Base-by-base conservation (phyloP, 139 green algal genomes). In the Raphidocelis subcapitata region DNA sequence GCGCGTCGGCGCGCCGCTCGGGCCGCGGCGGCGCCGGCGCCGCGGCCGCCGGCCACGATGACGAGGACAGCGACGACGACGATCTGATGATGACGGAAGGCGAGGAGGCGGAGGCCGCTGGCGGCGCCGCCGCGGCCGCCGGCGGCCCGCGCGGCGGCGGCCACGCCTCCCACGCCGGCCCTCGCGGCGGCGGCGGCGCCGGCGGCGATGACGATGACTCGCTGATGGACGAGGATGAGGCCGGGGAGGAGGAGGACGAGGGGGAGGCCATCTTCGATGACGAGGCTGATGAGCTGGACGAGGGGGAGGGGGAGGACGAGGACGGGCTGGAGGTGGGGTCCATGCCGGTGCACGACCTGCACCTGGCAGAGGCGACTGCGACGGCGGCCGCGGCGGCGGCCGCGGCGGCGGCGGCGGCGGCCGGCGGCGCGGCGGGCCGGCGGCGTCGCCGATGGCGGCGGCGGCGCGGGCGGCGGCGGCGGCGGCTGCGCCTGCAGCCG, bases 271-370 rank as follows among this genome's bases (percentile, higher is more conserved):
- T 54, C 31, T 33, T 77, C n/a, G 59, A 63, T 16, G 46, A 49
- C 8, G 70, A 86, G 33, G 72, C 81, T 5, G 76, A 88, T 62
- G 85, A 91, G n/a, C n/a, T n/a, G 16, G 84, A 87, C 46, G 79
- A 85, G 62, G 84, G 85, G 35, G 75, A 80, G 21, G 75, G 83
- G 36, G 73, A 79, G 44, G 81, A 84, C 44, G 77, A 79, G 31
- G 79, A 54, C 24, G 75, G 72, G 28, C 51, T 81, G 54, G 81
- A 79, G 20, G 69, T 89, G 1, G 75, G 73, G 14, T 65, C 66
- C 21, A 77, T 86, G 74, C 74, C 76, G n/a, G 91, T 96, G 47
- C 89, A 95, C 57, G 89, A 95, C 59, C 79, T 97, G 81, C 80
- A 93, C 63, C 75, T 97, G 5, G 82, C 64, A 21, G 79, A 87